These are phyloP conservation scores for Albatrellus ellisii DNA, from an alignment of 768 basidiomycete species.

Conservation along the genomic window DNA sequence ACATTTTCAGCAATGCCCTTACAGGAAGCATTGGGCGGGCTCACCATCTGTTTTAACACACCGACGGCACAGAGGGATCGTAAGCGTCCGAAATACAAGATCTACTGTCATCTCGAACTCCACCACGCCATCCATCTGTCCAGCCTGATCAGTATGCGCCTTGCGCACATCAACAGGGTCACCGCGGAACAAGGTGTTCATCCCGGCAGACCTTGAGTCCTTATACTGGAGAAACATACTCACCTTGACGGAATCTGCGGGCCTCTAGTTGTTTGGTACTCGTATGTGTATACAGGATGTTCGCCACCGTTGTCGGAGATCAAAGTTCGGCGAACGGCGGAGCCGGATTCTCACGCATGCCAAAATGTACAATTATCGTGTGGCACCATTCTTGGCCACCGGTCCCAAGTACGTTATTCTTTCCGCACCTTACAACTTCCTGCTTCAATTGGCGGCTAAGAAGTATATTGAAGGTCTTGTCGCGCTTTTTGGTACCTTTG, in stretches of 20 bases:
- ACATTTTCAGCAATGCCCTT: conserved; percentile 14
- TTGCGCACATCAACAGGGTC: conserved; percentile 3
- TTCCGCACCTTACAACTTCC: too few species aligned
- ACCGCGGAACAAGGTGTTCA: conserved; percentile 6
- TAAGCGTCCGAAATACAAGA: conserved; percentile 6
- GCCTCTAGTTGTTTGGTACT: too few species aligned
- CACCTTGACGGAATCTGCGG: conserved; percentile 43
- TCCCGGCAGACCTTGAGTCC: conserved; percentile 6
- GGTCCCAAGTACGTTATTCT: too few species aligned
- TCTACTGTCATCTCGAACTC: conserved; percentile 10
- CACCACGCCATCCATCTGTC: conserved; percentile 14
- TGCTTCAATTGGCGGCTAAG: too few species aligned
- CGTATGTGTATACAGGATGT: too few species aligned
- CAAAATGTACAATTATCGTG: too few species aligned
- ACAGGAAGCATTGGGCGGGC: background rate
- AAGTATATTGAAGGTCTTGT: too few species aligned
- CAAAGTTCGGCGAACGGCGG: too few species aligned
- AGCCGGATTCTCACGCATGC: too few species aligned
- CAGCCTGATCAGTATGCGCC: conserved; percentile 9
- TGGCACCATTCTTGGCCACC: too few species aligned
- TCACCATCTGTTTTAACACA: conserved; percentile 16
- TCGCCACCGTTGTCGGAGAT: too few species aligned
- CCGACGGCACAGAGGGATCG: conserved; percentile 2
- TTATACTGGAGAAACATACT: conserved; percentile 26
- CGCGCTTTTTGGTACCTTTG: too few species aligned